Evolutionary conservation across 495 filamentous ascomycete species (phyloP).

Genomic region (Aspergillus coremiiformis): DNA sequence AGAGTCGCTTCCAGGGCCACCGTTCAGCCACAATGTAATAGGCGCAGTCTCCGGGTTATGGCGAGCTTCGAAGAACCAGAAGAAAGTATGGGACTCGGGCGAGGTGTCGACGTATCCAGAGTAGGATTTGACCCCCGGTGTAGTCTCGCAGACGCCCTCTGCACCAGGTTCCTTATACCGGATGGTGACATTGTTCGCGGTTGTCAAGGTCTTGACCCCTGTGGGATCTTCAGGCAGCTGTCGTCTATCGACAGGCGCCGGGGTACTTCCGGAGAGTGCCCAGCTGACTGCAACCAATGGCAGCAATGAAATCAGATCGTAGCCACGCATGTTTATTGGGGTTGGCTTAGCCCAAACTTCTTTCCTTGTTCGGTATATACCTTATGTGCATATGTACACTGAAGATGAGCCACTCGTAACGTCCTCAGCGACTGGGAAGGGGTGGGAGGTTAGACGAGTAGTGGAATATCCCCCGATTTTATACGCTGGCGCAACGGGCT

Average conservation of each 20-base stretch:
- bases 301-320: slow-evolving; percentile 18
- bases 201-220: slow-evolving; percentile 50
- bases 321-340: slow-evolving; percentile 21
- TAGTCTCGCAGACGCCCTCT: slow-evolving; percentile 43
- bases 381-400: neutral
- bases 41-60: slow-evolving; percentile 44
- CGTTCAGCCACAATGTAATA: slow-evolving; percentile 46
- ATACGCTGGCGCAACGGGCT: neutral
- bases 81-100: slow-evolving; percentile 38
- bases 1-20: slow-evolving; percentile 53
- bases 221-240: slow-evolving; percentile 44
- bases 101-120: slow-evolving; percentile 42
- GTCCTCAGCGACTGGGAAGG: neutral
- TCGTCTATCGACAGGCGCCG: slow-evolving; percentile 21
- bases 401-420: neutral
- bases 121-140: slow-evolving; percentile 42
- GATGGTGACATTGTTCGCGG: slow-evolving; percentile 47
- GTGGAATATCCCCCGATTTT: neutral
- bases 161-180: slow-evolving; percentile 37
- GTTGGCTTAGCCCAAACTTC: neutral
- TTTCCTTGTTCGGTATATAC: neutral
- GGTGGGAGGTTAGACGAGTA: no score
- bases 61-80: slow-evolving; percentile 46
- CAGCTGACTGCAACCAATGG: slow-evolving; percentile 21
- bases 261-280: slow-evolving; percentile 3